Base-by-base conservation (phyloP, 164 flowering plant genomes). In the Kalanchoe fedtschenkoi region DNA sequence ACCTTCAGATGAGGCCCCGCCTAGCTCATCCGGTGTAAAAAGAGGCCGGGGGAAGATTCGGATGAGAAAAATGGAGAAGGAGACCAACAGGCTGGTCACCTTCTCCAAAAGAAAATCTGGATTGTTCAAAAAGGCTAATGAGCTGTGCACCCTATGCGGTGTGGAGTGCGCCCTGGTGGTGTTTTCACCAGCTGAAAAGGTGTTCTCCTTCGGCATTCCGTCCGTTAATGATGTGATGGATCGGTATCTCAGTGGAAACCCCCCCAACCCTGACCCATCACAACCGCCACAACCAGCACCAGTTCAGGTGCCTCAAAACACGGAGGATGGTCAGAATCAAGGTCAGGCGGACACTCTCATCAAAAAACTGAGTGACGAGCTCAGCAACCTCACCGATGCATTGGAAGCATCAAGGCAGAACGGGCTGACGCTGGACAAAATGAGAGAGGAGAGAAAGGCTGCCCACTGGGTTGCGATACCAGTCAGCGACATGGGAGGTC, bases 51-150 rank as follows among this genome's bases (percentile, higher is more conserved):
- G 78, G 57, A 88, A 77, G 81, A 83, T 85, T 29, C 70, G 76
- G 28, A 79, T 82, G 14, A 73, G 66, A 33, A 81, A 73, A 44
- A 82, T 85, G 0, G 38, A 67, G 22, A 72, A 68, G 7, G 70
- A 76, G 34, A 77, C 65, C 24, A 58, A 77, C 26, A 67, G 79
- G 0, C 86, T 83, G 61, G 96, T 83, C 6, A 82, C 95, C n/a
- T 89, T 87, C 71, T 89, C 93, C 0, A 89, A 89, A 47, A 78
- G 93, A 0, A 77, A 84, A 6, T 59, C 79, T 0, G 91, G 96
- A 0, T 74, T 87, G 2, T 85, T 89, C 77, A 89, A 85, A 72
- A 86, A 87, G 66, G 89, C 93, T 0, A 78, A 84, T 64, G 96
- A 89, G 62, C 82, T 87, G 1, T 79, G 78, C 77, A 81, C 78